A percentile compares a stretch with the other conserved stretches of the same genome.
phyloP scores from a whole-genome alignment of 331 rosid genomes.

The Arachis monticola region DNA sequence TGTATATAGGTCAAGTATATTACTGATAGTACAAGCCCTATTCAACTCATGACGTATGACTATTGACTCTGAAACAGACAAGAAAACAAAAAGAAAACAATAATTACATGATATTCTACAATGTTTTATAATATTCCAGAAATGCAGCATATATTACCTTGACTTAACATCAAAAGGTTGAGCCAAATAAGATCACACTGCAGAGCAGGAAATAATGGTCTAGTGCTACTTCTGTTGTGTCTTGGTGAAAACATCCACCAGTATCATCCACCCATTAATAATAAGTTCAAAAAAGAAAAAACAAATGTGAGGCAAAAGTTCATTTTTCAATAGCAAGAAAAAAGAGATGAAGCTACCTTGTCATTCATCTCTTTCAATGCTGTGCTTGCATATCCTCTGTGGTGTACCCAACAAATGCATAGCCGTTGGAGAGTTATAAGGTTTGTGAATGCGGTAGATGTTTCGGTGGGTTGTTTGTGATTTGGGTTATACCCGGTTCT shows the following conservation, averaged over 20 bases:
- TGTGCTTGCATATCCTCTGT: slow-evolving; percentile 79
- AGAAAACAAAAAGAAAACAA: background rate
- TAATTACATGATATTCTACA: slow-evolving; percentile 1
- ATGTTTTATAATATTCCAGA: slow-evolving; percentile 16
- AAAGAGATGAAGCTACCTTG: slow-evolving; percentile 55
- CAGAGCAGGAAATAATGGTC: slow-evolving; percentile 33
- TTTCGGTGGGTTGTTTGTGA: too few relatives aligned
- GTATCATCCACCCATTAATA: slow-evolving; percentile 93
- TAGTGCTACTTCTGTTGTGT: slow-evolving; percentile 42
- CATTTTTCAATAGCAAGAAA: background rate
- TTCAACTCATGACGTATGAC: background rate
- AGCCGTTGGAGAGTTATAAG: slow-evolving; percentile 64
- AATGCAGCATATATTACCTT: background rate
- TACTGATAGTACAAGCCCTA: background rate
- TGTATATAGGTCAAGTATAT: too few relatives aligned
- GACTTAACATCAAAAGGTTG: slow-evolving; percentile 18
- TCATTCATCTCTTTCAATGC: slow-evolving; percentile 95
- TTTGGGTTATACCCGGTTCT: too few relatives aligned
- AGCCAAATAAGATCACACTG: background rate
- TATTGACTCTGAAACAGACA: slow-evolving; percentile 8
- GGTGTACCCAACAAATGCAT: slow-evolving; percentile 86
- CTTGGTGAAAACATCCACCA: slow-evolving; percentile 84
- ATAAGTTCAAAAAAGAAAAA: slow-evolving; percentile 43
- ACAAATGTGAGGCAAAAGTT: background rate
- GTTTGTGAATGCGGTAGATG: too few relatives aligned